These are phyloP conservation scores for Fusarium xylarioides DNA, from an alignment of 2,329 filamentous ascomycete species.

Conservation along the genomic window DNA sequence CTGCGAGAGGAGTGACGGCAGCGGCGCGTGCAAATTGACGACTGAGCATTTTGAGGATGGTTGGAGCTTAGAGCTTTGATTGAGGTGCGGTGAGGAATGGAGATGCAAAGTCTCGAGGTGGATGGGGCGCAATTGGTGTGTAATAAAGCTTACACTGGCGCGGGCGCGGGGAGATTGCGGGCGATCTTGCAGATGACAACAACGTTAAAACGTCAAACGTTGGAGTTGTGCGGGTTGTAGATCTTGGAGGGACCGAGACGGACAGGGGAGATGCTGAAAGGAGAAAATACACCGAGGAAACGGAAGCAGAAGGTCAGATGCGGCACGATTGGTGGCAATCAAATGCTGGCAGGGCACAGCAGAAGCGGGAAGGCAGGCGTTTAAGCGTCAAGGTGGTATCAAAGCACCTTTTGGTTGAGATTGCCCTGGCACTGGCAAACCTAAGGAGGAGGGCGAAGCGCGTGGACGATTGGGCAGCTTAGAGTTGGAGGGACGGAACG, in stretches of 20 bases:
- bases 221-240: slow-evolving; percentile 14
- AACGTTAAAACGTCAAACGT: slow-evolving; percentile 33
- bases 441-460: slow-evolving; percentile 25
- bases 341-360: slow-evolving; percentile 37
- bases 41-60: slow-evolving; percentile 55
- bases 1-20: slow-evolving; percentile 56
- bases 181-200: slow-evolving; percentile 22
- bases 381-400: slow-evolving; percentile 31
- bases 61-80: slow-evolving; percentile 28
- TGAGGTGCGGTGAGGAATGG: slow-evolving; percentile 6
- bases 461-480: slow-evolving; percentile 32
- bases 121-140: slow-evolving; percentile 27
- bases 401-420: slow-evolving; percentile 31
- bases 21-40: slow-evolving; percentile 59
- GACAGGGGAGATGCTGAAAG: slow-evolving; percentile 31
- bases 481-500: slow-evolving; percentile 44
- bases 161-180: slow-evolving; percentile 20
- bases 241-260: slow-evolving; percentile 25
- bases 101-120: slow-evolving; percentile 18
- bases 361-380: slow-evolving; percentile 35
- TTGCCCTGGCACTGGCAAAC: slow-evolving; percentile 33
- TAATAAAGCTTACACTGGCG: slow-evolving; percentile 30
- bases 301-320: slow-evolving; percentile 39
- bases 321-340: slow-evolving; percentile 39
- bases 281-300: slow-evolving; percentile 31